Base-by-base conservation (phyloP, 495 filamentous ascomycete species). In the Tuber borchii region DNA sequence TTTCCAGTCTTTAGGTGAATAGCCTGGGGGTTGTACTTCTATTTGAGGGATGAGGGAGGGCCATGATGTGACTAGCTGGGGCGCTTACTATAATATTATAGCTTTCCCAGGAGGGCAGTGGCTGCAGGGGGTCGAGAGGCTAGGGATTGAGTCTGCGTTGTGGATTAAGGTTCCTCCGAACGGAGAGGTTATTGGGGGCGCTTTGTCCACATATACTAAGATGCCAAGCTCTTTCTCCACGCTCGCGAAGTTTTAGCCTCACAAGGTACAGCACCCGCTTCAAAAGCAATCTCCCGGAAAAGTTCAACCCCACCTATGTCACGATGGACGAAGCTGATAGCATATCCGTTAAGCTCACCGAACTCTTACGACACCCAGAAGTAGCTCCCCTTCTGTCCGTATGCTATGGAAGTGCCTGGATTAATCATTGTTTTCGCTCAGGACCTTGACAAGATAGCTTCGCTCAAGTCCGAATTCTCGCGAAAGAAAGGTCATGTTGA, bases 401-500 rank as follows among this genome's bases (percentile, higher is more conserved):
- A 8, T 34, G 31, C 26, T 65, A 16, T 65, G 1, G 26, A 34
- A 31, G 26, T 65, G 26, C 56, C 17, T 8, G 19, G 44, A 43
- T 71, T 79, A 76, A 80, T 14, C 42, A 19, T 71, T 78, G 44
- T 40, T 42, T 46, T 75, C 46, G 48, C 73, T 70, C 76, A 93
- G 81, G 95, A 99, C 84, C 91, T 99, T 74, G 95, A 98, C 87
- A 99, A 97, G 87, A 94, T 98, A 82, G 85, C 90, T 75, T 89
- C 89, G 74, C 87, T 99, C 81, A 97, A 95, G 85, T 88, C 93
- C 80, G 95, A 99, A 83, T 97, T 97, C 86, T 87, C 89, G 77
- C 92, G 96, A 79, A 98, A 98, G 88, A 99, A 99, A 83, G 88
- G 89, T 34, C 92, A 90, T 48, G 88, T 98, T 75, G 95, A 99